These are phyloP conservation scores for Debaryomyces nepalensis DNA, from an alignment of 1,139 yeast species.

Conservation along the genomic window DNA sequence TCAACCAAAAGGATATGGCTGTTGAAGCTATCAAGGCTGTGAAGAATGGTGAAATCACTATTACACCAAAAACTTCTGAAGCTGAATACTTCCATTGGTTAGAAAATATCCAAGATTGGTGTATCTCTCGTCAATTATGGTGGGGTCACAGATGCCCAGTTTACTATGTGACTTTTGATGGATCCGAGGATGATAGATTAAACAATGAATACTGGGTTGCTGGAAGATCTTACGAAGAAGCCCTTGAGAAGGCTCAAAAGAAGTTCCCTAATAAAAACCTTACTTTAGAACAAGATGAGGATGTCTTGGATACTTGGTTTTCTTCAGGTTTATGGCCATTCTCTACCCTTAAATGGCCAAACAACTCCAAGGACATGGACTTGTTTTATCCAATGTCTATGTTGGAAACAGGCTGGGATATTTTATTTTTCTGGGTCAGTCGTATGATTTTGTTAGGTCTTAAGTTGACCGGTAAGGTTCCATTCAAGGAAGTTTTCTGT, in stretches of 20 bases:
- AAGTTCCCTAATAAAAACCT: constrained; percentile 74
- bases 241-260: constrained; percentile 74
- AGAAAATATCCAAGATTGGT: constrained; percentile 98
- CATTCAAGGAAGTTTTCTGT: constrained; percentile 96
- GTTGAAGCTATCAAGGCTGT: constrained; percentile 86
- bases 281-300: constrained; percentile 92
- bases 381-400: constrained; percentile 87
- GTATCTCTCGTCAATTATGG: constrained; percentile 99
- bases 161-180: constrained; percentile 83
- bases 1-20: constrained; percentile 88
- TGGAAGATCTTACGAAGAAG: constrained; percentile 83
- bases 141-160: constrained; percentile 99
- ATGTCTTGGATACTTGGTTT: constrained; percentile 98
- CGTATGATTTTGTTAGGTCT: constrained; percentile 93
- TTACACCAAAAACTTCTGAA: constrained; percentile 88
- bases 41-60: constrained; percentile 76
- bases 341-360: constrained; percentile 96
- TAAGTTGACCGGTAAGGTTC: constrained; percentile 87
- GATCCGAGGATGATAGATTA: constrained; percentile 59
- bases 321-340: constrained; percentile 98
- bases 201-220: constrained; percentile 89
- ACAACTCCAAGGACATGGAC: constrained; percentile 72
- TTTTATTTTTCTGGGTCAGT: constrained; percentile 97
- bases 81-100: constrained; percentile 95
- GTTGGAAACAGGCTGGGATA: constrained; percentile 99